Base-by-base conservation (phyloP, 805 yeast species). In the Jamesozyma gamospora region DNA sequence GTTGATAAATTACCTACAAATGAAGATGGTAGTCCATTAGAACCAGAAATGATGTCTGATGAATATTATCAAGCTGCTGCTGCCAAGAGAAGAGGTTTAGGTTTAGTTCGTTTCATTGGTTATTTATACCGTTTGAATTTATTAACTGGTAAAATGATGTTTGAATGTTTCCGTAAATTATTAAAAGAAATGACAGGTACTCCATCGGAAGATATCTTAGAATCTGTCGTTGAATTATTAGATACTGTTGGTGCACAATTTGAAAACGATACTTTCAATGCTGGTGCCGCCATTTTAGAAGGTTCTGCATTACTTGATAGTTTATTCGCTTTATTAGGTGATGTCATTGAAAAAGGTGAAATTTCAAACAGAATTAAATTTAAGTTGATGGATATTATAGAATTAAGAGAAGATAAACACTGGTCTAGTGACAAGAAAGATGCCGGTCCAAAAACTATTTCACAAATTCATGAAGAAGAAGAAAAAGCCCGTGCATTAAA, bases 51-150 rank as follows among this genome's bases (percentile, higher is more conserved):
- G 85, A 80, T 88, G 82, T 90, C 95, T 43, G 97, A 88, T 58
- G 96, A 92, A 63, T 92, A 92, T 65, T 82, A 82, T 61, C 72
- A 71, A 39, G 79, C 81, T 58, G 94, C 94, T 32, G 85, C 92
- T 44, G 86, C 88, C 34, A 92, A 92, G 77, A 86, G 98, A 76
- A 81, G 96, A 69, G 97, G 97, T 57, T 74, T 92, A 49, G 98
- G 98, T 68, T 71, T 92, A 49, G 94, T 90, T 43, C 82, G 87
- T 66, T 87, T 92, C 59, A 85, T 92, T 66, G 98, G 97, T 64
- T 94, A 84, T 69, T 71, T 92, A 55, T 92, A 77, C 67, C 79
- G 82, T 56, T 71, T 82, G 58, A 73, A 76, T 49, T 70, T 92
- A 67, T 67, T 92, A 51, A 74, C 82, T 40, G 83, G 77, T 51